Evolutionary conservation across 78 protist genomes (phyloP), one percentile per base, ranked within the genome.

Genomic region (Emiliania huxleyi): DNA sequence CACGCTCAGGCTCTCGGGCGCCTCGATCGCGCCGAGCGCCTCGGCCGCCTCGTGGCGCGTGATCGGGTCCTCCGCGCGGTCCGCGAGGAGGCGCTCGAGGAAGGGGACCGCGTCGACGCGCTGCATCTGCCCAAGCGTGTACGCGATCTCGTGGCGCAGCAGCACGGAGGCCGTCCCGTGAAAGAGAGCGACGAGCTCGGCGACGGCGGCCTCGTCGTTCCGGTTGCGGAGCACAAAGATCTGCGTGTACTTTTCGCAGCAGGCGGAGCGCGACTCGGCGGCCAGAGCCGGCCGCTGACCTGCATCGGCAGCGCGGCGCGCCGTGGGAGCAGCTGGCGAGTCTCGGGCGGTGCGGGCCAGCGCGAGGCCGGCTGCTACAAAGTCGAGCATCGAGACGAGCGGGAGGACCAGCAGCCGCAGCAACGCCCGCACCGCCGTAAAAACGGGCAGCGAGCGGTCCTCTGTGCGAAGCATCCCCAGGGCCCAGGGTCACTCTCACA

Each of bases 11-110:
- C 52, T 69, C 26, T 46, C 56, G 8, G 40, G 33, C 22, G 33
- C 3, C 23, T 69, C 93, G 25, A 90, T 90, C 69, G 85, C 93
- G 40, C 75, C 93, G 6, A 90, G 52, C 26, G 93, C 93, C 69
- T 90, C 93, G 38, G 85, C 93, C 4, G 93, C 93, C 84, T 90
- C 91, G 75, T 89, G 91, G 12, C 91, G 69, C 38, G 49, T 42
- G 46, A 89, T 52, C 79, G 45, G 48, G 91, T 89, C 22, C 75
- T 89, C 77, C 11, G 1, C 49, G 6, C 0, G 15, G 75, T 89
- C 91, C 40, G 33, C 2, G 37, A 90, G 85, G 23, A 56, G 55
- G 45, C 4, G 2, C 35, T 1, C 23, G 46, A 90, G 84, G 43
- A 69, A 52, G 56, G 81, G 85, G 26, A 37, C 85, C 22, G 93